Base-by-base conservation (phyloP, 1,284 basidiomycete genomes). In the Tilletia walkeri region DNA sequence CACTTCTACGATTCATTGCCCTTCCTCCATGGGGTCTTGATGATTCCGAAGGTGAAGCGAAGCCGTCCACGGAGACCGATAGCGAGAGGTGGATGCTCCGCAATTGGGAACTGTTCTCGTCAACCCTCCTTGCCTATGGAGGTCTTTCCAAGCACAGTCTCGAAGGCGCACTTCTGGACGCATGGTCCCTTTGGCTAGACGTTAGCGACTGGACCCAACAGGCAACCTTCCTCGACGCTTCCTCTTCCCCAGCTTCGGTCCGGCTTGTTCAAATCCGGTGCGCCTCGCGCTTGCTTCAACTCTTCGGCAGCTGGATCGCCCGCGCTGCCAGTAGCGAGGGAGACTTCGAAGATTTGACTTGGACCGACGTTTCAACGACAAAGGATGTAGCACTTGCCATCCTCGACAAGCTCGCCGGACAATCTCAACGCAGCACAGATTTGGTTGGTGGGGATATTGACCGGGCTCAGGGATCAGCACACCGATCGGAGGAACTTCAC, bases 161-260 rank as follows among this genome's bases (percentile, higher is more conserved):
- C 4, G 54, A 56, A 34, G 54, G 54, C 54, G 20, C 54, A 24
- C 34, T 56, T 5, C 54, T 56, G 24, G 54, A 56, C 24, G 54
- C 54, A n/a, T 56, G 54, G 54, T 56, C 54, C 54, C 54, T 56
- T 34, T 56, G 54, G 54, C n/a, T 56, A 4, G 54, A 56, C 54
- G 34, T 56, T 10, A 56, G 54, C 24, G 20, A 20, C 24, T 56
- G 54, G 54, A 30, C 34, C 16, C 54, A 56, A 30, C 10, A 20
- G 34, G 54, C n/a, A 4, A 30, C 59, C 3, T 63, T 63, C 14
- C 36, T 16, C 34, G n/a, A 4, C 10, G 18, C 59, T 14, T 38
- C 36, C 10, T 41, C 59, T 10, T 18, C 59, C 12, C 3, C 30
- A 16, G n/a, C 2, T 34, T 36, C 59, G 34, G 39, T 41, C 18